phyloP scores from a whole-genome alignment of 441 rosid genomes.

The Populus hybrid region DNA sequence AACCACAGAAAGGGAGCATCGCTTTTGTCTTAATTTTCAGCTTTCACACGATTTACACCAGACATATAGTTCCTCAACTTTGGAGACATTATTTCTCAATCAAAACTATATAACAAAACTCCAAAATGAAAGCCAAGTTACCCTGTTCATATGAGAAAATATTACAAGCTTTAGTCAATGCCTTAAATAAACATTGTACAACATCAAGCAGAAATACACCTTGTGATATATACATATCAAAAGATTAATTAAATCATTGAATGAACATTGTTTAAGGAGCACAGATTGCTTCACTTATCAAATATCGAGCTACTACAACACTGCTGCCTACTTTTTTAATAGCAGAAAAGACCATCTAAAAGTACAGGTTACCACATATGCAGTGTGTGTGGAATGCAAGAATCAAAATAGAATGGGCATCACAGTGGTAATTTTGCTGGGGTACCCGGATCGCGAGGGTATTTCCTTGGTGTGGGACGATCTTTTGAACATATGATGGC shows the following conservation, averaged over 20 bases:
- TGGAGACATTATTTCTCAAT: neutral
- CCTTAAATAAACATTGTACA: too few species aligned
- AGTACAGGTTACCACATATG: neutral
- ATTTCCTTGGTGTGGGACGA: constrained; percentile 57
- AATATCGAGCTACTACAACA: neutral
- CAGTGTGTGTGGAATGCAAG: neutral
- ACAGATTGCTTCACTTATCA: neutral
- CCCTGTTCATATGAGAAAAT: neutral
- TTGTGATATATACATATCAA: neutral
- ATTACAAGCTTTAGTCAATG: neutral
- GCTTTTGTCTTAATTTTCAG: neutral
- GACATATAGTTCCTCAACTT: neutral
- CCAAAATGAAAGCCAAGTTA: neutral
- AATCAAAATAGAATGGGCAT: neutral
- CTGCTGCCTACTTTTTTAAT: neutral
- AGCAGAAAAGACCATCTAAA: neutral
- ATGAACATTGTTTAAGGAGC: neutral
- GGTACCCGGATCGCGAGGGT: constrained; percentile 82
- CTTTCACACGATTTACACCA: neutral
- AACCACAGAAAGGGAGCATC: neutral
- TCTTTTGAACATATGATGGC: constrained; percentile 67
- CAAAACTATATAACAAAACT: neutral
- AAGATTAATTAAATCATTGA: neutral
- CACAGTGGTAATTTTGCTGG: constrained; percentile 74
- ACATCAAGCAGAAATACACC: neutral